These are phyloP conservation scores for Pleurotus tuoliensis DNA, from an alignment of 768 basidiomycete genomes.

Conservation along the genomic window DNA sequence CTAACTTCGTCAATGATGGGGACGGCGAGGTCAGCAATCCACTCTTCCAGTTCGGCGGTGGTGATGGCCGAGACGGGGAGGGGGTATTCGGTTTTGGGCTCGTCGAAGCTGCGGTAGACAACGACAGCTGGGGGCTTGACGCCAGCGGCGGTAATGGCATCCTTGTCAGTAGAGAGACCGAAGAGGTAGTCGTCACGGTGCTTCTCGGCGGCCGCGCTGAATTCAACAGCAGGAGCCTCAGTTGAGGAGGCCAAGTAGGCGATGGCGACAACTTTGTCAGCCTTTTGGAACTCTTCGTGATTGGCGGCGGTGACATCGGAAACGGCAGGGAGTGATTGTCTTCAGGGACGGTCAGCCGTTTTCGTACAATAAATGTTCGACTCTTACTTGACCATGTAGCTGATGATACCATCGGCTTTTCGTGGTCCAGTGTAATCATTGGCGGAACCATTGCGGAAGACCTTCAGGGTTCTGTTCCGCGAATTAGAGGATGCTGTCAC, in stretches of 20 bases:
- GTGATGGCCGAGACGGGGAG: constrained; percentile 55
- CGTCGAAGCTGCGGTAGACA: constrained; percentile 91
- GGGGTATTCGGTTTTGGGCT: constrained; percentile 67
- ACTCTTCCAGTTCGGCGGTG: constrained; percentile 62
- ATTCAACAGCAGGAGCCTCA: constrained; percentile 67
- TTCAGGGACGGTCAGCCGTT: constrained; percentile 15
- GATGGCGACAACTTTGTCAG: constrained; percentile 88
- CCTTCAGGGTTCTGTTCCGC: constrained; percentile 72
- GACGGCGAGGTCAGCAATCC: constrained; percentile 80
- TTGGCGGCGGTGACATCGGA: constrained; percentile 73
- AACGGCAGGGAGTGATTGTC: constrained; percentile 93
- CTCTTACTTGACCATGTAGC: constrained; percentile 93
- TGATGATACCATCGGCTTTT: constrained; percentile 93
- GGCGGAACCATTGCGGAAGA: constrained; percentile 82
- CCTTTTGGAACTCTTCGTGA: constrained; percentile 78
- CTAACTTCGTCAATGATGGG: constrained; percentile 91
- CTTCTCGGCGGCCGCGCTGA: constrained; percentile 75
- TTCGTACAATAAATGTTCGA: neutral
- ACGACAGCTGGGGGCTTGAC: constrained; percentile 82
- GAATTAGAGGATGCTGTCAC: no score
- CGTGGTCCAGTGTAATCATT: constrained; percentile 85
- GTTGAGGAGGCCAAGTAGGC: constrained; percentile 78
- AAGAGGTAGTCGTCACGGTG: constrained; percentile 95
- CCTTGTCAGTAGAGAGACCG: constrained; percentile 75
- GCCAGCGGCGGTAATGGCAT: constrained; percentile 62